phyloP scores from a whole-genome alignment of 257 asterid species.

The Haberlea rhodopensis region DNA sequence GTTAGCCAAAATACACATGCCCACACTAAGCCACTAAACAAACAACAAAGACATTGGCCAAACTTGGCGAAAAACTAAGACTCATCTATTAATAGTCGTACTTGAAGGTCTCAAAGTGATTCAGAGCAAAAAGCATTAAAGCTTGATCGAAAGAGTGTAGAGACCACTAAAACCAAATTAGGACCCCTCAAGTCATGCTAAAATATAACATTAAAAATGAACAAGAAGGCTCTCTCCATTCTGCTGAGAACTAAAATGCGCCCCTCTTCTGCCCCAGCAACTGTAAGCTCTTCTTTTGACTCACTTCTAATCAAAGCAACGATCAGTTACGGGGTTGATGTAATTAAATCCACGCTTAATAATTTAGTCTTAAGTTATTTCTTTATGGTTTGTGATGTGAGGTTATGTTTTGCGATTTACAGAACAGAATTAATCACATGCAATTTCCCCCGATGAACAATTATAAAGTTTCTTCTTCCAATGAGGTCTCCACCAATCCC shows the following conservation, averaged over 20 bases:
- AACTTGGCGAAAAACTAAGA: no score
- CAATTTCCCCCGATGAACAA: conserved; percentile 40
- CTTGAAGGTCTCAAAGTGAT: no score
- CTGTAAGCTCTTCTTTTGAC: conserved; percentile 38
- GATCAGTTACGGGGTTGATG: neutral
- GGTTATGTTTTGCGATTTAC: conserved; percentile 21
- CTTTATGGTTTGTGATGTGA: neutral
- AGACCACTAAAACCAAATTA: no score
- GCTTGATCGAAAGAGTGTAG: no score
- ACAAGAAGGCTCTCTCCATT: conserved; percentile 65
- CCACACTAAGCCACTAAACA: no score
- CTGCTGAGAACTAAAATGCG: conserved; percentile 82
- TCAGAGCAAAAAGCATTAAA: no score
- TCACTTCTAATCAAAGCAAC: conserved; percentile 15
- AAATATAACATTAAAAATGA: conserved; percentile 45
- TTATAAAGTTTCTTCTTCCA: conserved; percentile 30
- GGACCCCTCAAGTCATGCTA: no score
- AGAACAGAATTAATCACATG: conserved; percentile 56
- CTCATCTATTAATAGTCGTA: no score
- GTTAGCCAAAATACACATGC: no score
- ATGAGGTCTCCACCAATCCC: conserved; percentile 34
- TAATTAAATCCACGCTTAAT: neutral
- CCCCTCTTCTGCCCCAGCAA: conserved; percentile 51
- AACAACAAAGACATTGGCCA: no score
- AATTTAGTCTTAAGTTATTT: neutral